These are phyloP conservation scores for Aspergillus flavus DNA, from an alignment of 2,329 filamentous ascomycete genomes.

Conservation along the genomic window DNA sequence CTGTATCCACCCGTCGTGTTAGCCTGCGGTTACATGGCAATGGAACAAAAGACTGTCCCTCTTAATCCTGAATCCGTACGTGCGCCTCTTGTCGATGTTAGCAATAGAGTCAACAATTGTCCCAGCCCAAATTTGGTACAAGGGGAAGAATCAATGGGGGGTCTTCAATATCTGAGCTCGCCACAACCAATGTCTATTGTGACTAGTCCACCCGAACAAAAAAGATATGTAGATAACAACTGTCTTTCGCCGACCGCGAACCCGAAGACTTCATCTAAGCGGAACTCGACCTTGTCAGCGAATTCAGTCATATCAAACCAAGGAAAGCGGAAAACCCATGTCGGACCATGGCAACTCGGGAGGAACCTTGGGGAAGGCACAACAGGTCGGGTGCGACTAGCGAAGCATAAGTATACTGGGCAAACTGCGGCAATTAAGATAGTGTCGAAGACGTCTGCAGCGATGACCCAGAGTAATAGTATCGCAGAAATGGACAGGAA, in stretches of 20 bases:
- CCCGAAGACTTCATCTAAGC: slow-evolving; percentile 51
- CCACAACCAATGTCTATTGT: slow-evolving; percentile 32
- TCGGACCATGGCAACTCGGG: slow-evolving; percentile 93
- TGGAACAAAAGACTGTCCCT: slow-evolving; percentile 22
- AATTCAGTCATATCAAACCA: slow-evolving; percentile 58
- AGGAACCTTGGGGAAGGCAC: slow-evolving; percentile 87
- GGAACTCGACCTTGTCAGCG: slow-evolving; percentile 57
- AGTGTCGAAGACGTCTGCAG: slow-evolving; percentile 78
- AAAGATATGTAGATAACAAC: slow-evolving; percentile 50
- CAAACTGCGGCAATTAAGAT: slow-evolving; percentile 94
- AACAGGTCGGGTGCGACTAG: slow-evolving; percentile 83
- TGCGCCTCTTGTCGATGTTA: slow-evolving; percentile 52
- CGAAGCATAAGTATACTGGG: slow-evolving; percentile 75
- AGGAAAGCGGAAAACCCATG: slow-evolving; percentile 67
- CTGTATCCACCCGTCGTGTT: not conserved
- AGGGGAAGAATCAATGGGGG: slow-evolving; percentile 13
- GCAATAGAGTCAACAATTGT: slow-evolving; percentile 51
- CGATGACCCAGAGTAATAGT: slow-evolving; percentile 81
- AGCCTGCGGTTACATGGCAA: slow-evolving; percentile 24
- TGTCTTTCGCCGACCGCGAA: slow-evolving; percentile 56
- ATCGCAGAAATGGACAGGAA: slow-evolving; percentile 79
- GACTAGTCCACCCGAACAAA: slow-evolving; percentile 29
- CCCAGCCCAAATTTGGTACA: slow-evolving; percentile 27
- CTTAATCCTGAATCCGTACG: slow-evolving; percentile 25
- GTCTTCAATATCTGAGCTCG: slow-evolving; percentile 21